Base-by-base conservation (phyloP, 805 yeast genomes). In the Candida parachauliodes region DNA sequence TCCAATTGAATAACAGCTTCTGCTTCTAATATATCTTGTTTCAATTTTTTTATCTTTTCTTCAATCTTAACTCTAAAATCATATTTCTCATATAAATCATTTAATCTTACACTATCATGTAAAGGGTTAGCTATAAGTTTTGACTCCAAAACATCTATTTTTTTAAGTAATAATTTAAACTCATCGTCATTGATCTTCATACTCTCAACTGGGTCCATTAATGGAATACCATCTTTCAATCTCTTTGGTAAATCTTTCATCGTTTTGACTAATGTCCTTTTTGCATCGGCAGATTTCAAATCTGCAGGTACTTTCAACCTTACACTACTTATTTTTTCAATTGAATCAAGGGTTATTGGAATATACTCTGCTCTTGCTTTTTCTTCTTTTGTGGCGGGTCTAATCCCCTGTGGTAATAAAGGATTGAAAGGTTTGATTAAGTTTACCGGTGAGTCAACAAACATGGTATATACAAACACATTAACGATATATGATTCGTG, bases 1-100 rank as follows among this genome's bases (percentile, higher is more conserved):
- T 93, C 98, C 54, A 93, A 68, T 61, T 93, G 98, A 48, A 91
- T 81, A 12, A 93, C 88, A 0, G 97, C 84, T 55, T 86, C 88
- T 0, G 96, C 93, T 42, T 88, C 91, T 30, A 71, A 64, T 27
- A 91, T 83, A 55, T 84, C 80, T 19, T 72, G 74, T 48, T 79
- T 78, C 26, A 83, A 57, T 4, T 62, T 61, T 48, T 79, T 78
- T 36, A 86, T 79, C 39, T 81, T 73, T 10, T 67, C 67, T 40
- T 74, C 76, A 28, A 88, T 52, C 0, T 72, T 72, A 44, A 83
- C 78, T 59, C 88, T 89, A 19, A 68, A 60, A 11, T 77, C 62
- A 54, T 82, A 94, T 45, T 77, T 62, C 8, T 74, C 75, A 56
- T 84, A 89, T 20, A 84, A 56, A 33, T 76, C 83, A 18, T 67